Conservation (phyloP, 345 rosid species). For the Linum trigynum region DNA sequence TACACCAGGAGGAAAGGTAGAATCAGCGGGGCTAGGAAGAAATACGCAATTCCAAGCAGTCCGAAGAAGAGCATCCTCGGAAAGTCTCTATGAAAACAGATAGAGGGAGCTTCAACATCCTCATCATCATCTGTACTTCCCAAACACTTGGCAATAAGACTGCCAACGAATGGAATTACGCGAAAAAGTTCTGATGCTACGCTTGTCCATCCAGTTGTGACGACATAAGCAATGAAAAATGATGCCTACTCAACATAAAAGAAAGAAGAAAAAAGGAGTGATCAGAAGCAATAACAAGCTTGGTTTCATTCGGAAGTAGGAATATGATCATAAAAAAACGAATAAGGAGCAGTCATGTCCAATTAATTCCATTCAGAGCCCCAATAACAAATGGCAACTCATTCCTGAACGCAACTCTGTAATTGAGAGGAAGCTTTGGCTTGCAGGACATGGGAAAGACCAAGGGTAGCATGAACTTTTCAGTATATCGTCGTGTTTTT, state of each 20-base stretch:
- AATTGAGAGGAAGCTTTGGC: not conserved
- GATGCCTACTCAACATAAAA: conserved; percentile 48
- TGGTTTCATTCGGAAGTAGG: not conserved
- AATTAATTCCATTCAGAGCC: too few species aligned
- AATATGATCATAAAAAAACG: too few species aligned
- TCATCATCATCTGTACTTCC: conserved; percentile 39
- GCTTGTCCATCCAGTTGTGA: conserved; percentile 96
- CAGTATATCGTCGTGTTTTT: conserved; percentile 5
- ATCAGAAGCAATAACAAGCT: not conserved
- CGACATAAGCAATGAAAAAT: conserved; percentile 87
- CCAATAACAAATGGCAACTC: not conserved
- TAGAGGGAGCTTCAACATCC: conserved; percentile 56
- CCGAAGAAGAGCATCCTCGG: conserved; percentile 85
- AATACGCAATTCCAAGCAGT: conserved; percentile 84
- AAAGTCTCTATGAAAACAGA: conserved; percentile 68
- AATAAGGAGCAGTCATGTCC: too few species aligned
- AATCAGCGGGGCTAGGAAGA: conserved; percentile 85
- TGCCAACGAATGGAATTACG: conserved; percentile 55
- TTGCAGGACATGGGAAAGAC: not conserved
- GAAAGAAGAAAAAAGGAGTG: conserved; percentile 6
- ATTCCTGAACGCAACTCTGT: not conserved
- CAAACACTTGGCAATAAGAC: conserved; percentile 45
- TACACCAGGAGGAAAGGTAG: conserved; percentile 85
- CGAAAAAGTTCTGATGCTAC: conserved; percentile 82
- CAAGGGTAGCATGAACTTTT: not conserved